Conservation (phyloP, 495 filamentous ascomycete species). For the Xylaria bambusicola region DNA sequence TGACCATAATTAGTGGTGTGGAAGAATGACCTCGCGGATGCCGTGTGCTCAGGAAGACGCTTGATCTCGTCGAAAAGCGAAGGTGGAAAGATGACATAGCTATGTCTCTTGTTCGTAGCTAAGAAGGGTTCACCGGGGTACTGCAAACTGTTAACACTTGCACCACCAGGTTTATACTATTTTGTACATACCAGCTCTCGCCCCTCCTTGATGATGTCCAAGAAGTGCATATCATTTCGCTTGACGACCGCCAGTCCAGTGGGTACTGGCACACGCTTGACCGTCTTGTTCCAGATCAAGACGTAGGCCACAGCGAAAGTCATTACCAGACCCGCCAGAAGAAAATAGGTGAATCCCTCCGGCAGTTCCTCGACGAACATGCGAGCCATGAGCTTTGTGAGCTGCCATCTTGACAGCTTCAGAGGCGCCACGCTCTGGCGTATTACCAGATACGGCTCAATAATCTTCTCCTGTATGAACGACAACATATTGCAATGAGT, state of each 20-base stretch:
- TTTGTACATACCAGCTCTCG: not conserved
- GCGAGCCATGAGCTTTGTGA: conserved; percentile 1
- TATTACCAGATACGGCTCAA: not conserved
- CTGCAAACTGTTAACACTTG: not conserved
- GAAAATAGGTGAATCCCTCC: not conserved
- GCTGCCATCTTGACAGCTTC: conserved; percentile 1
- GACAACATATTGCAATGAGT: not conserved
- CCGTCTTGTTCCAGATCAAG: not conserved
- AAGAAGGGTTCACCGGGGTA: not conserved
- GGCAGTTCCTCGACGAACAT: not conserved
- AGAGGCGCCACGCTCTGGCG: conserved; percentile 2
- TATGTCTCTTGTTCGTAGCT: not conserved
- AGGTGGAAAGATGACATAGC: conserved; percentile 3
- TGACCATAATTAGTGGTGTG: not conserved
- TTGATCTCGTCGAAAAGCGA: not conserved
- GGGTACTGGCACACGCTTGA: not conserved
- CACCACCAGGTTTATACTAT: not conserved
- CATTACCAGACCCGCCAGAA: not conserved
- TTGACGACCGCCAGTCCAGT: not conserved
- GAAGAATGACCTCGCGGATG: not conserved
- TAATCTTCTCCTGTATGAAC: not conserved
- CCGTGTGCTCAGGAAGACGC: conserved; percentile 1
- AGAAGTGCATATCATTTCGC: not conserved
- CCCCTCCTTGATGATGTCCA: conserved; percentile 1
- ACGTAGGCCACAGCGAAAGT: not conserved